Evolutionary conservation across 257 asterid species (phyloP), one percentile per base, ranked within the genome.

Genomic region (Gentiana macrophylla): DNA sequence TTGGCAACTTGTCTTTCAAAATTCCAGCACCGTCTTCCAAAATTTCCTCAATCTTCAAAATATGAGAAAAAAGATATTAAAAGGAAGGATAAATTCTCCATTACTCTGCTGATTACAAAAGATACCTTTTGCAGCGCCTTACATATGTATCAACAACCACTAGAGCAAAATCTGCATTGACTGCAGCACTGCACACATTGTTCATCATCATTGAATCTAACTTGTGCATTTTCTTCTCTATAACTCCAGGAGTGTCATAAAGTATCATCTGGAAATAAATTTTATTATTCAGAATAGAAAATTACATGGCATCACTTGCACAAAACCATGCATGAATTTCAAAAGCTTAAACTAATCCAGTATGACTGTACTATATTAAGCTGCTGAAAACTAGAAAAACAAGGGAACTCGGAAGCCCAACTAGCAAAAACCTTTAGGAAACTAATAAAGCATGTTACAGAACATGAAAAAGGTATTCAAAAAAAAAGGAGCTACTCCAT

Each of bases 161-260:
- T 24, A 92, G 55, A 51, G 83, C 93, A 71, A 94, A 91, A 58
- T 91, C 98, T 36, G 98, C 98, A 74, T 79, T 83, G 57, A 85
- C 64, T 49, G 95, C 79, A 36, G 98, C 98, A 73, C 83, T 84
- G 37, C 93, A 78, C 58, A 91, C 98, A 67, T 92, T 92, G 78
- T 76, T 83, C 97, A 91, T 87, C 98, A 91, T 87, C 97, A 85
- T 87, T 11, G 93, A 61, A 55, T 91, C 98, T 68, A 91, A 75
- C 79, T 78, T 91, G 74, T 87, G 98, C 96, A 87, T 91, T 77
- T 79, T 78, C 83, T 87, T 91, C 82, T 91, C 96, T 53, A 91
- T 91, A 66, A 91, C 94, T 57, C 98, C 98, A 24, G 98, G 96
- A 8, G 98, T 91, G 67, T 91, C 98, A 66, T 83, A 91, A 52